Evolutionary conservation across 1,284 basidiomycete species (phyloP), one percentile per base, ranked within the genome.

Genomic region (Ustilago tritici): DNA sequence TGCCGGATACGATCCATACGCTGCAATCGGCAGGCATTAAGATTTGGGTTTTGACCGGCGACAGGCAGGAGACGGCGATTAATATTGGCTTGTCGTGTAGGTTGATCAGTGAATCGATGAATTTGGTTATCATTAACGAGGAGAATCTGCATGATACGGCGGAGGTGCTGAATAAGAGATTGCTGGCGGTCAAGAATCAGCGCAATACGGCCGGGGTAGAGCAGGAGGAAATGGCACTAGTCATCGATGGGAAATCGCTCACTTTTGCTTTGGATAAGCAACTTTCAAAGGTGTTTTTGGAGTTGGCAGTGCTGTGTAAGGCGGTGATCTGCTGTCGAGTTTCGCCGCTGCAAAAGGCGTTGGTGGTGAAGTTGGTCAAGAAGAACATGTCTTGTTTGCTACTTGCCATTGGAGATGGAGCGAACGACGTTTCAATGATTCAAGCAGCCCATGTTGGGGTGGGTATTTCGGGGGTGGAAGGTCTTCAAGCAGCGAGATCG

Each of bases 291-390:
- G 89, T 90, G 2, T 98, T 99, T 88, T 88, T 99, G 59, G 95
- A 98, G 85, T 89, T 99, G n/a, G 96, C 96, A 0, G 91, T 98
- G 81, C 92, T 98, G 91, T 99, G 97, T 89, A 98, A 98, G 79
- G 95, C 96, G 19, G 96, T 99, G 49, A 92, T 98, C 50, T 98
- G 96, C 87, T 99, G 96, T 88, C 95, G 97, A 82, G 97, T 99
- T 2, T 98, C 96, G 14, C 97, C 97, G 1, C 87, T 99, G 56
- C 97, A 99, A 85, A 99, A 99, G 87, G 97, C 97, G 0, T 89
- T 98, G 32, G 95, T 99, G 15, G 97, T 99, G 74, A 98, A 98
- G 87, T 91, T 99, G 34, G 96, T 99, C 77, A 99, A 98, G 89
- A 95, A 95, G 87, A 95, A 96, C 87, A 91, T 93, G 78, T 93